Evolutionary conservation across 306 rosid species (phyloP), one percentile per base, ranked within the genome.

Genomic region (Macrotyloma uniflorum): DNA sequence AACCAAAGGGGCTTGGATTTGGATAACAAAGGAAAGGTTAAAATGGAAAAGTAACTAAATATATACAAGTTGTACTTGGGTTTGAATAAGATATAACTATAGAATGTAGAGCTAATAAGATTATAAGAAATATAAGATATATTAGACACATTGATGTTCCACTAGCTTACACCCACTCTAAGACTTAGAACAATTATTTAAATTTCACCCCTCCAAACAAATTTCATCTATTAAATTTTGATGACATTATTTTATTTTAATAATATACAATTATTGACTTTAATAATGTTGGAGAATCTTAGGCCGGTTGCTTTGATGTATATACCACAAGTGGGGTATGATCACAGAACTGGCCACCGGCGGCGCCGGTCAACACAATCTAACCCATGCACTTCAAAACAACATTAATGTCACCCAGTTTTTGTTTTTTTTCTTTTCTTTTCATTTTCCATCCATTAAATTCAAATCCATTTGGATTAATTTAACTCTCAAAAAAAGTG

Each of bases 291-390:
- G 19, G 46, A 66, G 62, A 77, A 79, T 67, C 70, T 14, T 30
- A 14, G 20, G 72, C 77, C 83, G 77, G 62, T 79, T 67, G 46
- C 26, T 74, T 83, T 83, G 49, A 36, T 22, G 43, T 61, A 61
- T n/a, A 26, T 3, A 16, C 10, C 57, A 72, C 76, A 33, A 35
- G 67, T 66, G 77, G 73, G 75, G 72, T 32, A 68, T 24, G 18
- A 1, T 35, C 67, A 14, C 42, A 14, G 26, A 57, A 78, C 86
- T 30, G 80, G 69, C 40, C 30, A 78, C 83, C 73, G 86, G 86
- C 76, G 86, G 86, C 86, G 59, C 11, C 76, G 15, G 80, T 74
- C 8, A 73, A 72, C 64, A 63, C 23, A 47, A 49, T 49, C 45
- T 12, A 70, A 14, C 50, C 4, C 54, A 6, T 70, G 63, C 65